Evolutionary conservation across 164 flowering plant genomes (phyloP), one percentile per base, ranked within the genome.

Genomic region (Liriodendron chinense): DNA sequence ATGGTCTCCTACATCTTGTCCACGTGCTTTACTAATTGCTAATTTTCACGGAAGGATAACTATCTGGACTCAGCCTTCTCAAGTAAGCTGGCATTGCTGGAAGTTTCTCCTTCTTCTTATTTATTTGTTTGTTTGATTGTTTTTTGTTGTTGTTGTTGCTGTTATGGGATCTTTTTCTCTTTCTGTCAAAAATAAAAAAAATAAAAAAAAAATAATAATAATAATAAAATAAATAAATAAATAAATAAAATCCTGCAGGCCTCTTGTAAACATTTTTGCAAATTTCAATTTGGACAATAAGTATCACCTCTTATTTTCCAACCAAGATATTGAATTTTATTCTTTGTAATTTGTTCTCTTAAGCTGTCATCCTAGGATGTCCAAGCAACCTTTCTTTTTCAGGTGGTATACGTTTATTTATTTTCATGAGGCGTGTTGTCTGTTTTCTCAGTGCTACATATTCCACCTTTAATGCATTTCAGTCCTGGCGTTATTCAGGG

Each of bases 11-110:
- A 75, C 91, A 57, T 89, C 96, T 56, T 92, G 96, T 72, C 90
- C 98, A 34, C 98, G 98, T 70, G 98, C 98, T 24, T 82, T 96
- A 72, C 84, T 96, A 62, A 85, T 96, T 49, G 93, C 97, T 64
- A 96, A 96, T 85, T 96, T 96, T 79, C 92, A 96, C 84, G 99
- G 99, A 71, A 88, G 98, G 79, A 85, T 83, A 85, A 94, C 98
- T 23, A 90, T 96, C 62, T 94, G 97, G 98, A 89, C 91, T 72
- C 99, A 94, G 81, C 97, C 97, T 76, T 85, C 95, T 79, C 92
- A 86, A 77, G 99, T 94, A 87, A 86, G 92, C 73, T 68, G 18
- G 43, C 43, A 12, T 59, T 63, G 43, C 23, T 64, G 61, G 9
- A 1, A n/a, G n/a, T 77, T 71, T 14, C 13, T 71, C 20, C 48